These are phyloP conservation scores for Pueraria montana DNA, from an alignment of 306 rosid species.

Conservation along the genomic window DNA sequence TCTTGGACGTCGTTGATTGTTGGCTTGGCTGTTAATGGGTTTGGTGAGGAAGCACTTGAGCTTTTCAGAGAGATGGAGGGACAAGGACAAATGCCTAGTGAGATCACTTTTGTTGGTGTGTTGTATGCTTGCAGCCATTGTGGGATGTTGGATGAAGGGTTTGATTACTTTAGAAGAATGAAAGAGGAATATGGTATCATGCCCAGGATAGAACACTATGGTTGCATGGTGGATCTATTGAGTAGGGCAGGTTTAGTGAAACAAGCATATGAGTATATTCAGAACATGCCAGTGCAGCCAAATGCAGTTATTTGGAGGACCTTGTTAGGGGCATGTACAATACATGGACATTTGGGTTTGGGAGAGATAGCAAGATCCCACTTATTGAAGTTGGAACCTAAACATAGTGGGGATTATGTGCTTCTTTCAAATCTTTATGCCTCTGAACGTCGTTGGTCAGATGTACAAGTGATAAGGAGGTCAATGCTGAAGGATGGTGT, in stretches of 20 bases:
- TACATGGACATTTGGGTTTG: constrained; percentile 58
- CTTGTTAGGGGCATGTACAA: constrained; percentile 64
- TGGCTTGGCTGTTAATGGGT: constrained; percentile 75
- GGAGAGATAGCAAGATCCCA: constrained; percentile 67
- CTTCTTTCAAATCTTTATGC: constrained; percentile 73
- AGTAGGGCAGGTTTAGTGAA: constrained; percentile 69
- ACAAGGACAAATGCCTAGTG: constrained; percentile 54
- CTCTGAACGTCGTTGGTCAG: constrained; percentile 64
- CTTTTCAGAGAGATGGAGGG: constrained; percentile 63
- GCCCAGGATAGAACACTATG: constrained; percentile 69
- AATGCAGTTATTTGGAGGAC: constrained; percentile 72
- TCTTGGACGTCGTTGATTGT: constrained; percentile 69
- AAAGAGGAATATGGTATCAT: constrained; percentile 55
- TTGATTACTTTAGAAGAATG: constrained; percentile 62
- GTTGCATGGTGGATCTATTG: constrained; percentile 72
- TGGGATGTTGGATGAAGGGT: constrained; percentile 70
- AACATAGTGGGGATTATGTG: constrained; percentile 69
- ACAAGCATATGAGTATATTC: constrained; percentile 64
- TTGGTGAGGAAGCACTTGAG: constrained; percentile 65
- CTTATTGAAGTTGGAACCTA: constrained; percentile 59
- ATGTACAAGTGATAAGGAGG: constrained; percentile 59
- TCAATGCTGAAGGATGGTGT: constrained; percentile 67
- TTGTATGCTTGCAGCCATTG: constrained; percentile 75
- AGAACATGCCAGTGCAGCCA: constrained; percentile 62
- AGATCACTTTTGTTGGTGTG: constrained; percentile 69